Evolutionary conservation across 1,284 basidiomycete species (phyloP).

Genomic region (Ustilago vetiveriae): DNA sequence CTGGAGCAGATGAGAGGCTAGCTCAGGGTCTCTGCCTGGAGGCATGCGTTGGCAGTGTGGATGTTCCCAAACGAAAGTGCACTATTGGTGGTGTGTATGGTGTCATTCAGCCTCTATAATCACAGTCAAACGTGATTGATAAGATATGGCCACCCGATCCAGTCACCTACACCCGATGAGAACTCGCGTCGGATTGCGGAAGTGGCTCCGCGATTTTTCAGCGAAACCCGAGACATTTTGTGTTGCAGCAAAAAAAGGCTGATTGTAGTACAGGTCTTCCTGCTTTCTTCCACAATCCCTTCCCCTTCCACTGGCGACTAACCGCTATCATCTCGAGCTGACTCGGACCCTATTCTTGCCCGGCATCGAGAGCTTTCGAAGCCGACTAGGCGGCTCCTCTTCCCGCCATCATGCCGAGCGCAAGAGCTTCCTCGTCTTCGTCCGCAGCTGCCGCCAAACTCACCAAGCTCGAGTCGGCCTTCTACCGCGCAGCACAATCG

Average conservation of each 20-base stretch:
- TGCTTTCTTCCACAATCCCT: neutral
- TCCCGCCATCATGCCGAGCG: conserved; percentile 23
- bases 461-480: conserved; percentile 45
- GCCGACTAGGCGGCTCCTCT: neutral
- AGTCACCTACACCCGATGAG: conserved; percentile 11
- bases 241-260: too few relatives aligned
- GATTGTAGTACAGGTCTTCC: neutral
- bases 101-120: too few relatives aligned
- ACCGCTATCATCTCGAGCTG: too few relatives aligned
- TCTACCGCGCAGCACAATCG: conserved; percentile 46
- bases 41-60: neutral
- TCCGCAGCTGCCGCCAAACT: conserved; percentile 38
- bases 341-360: too few relatives aligned
- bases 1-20: too few relatives aligned
- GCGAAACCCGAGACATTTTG: too few relatives aligned
- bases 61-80: too few relatives aligned
- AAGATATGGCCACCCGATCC: conserved; percentile 17
- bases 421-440: conserved; percentile 20
- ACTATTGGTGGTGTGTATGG: conserved; percentile 8
- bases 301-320: neutral
- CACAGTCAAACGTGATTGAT: conserved; percentile 4
- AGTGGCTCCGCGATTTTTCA: neutral
- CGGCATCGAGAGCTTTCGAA: neutral
- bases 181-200: neutral
- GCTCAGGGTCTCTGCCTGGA: too few relatives aligned